Evolutionary conservation across 176 grass and related monocot species (phyloP).

Genomic region (Aegilops speltoides): DNA sequence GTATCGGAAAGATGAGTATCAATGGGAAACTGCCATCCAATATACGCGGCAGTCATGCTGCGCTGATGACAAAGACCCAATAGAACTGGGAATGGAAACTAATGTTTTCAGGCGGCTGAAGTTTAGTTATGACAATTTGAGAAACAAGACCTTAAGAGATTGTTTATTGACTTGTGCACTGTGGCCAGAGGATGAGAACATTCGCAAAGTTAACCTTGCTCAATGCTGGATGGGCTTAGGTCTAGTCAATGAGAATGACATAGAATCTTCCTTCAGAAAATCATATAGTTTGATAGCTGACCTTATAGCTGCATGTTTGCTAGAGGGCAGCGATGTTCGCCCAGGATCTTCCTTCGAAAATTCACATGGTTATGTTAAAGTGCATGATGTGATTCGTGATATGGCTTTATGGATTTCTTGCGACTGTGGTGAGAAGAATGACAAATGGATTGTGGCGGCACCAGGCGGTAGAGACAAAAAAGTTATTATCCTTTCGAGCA

Average conservation of each 20-base stretch:
- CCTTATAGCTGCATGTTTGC: neutral
- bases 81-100: neutral
- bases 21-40: conserved; percentile 28
- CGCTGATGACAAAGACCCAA: neutral
- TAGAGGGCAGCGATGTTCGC: neutral
- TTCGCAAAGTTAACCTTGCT: conserved; percentile 10
- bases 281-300: neutral
- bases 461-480: neutral
- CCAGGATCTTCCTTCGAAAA: no score
- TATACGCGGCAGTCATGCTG: neutral
- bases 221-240: conserved; percentile 33
- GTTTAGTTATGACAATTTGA: conserved; percentile 39
- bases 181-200: conserved; percentile 16
- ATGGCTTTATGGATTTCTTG: conserved; percentile 45
- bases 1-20: neutral
- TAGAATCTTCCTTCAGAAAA: neutral
- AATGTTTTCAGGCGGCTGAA: conserved; percentile 17
- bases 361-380: neutral
- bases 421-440: conserved; percentile 7
- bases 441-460: conserved; percentile 34
- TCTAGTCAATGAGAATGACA: conserved; percentile 19
- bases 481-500: neutral
- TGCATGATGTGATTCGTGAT: conserved; percentile 44
- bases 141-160: neutral
- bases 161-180: conserved; percentile 40